phyloP scores from a whole-genome alignment of 1,139 yeast genomes.

The Debaryomycetaceae sp. region DNA sequence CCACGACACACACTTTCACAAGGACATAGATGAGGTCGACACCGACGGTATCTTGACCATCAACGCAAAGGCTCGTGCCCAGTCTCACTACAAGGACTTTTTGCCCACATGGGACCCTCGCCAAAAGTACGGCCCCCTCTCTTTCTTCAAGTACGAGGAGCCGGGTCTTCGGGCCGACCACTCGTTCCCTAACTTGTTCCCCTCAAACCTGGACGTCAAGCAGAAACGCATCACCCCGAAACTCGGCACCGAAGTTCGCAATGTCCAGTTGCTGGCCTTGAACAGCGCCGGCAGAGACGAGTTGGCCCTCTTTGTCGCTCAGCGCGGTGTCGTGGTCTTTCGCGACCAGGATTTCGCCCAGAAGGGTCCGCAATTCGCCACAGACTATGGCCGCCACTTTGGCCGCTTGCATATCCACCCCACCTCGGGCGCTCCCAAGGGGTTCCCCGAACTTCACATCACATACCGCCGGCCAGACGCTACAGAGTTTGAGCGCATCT shows the following conservation, averaged over 20 bases:
- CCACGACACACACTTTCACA: constrained; percentile 30
- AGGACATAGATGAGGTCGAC: constrained; percentile 24
- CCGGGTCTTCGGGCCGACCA: constrained; percentile 50
- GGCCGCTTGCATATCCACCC: constrained; percentile 32
- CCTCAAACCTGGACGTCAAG: constrained; percentile 16
- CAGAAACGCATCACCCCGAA: constrained; percentile 44
- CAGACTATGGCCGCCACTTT: constrained; percentile 20
- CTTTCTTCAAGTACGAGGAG: constrained; percentile 39
- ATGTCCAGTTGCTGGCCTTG: constrained; percentile 18
- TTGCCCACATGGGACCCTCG: constrained; percentile 41
- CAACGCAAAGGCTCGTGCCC: constrained; percentile 12
- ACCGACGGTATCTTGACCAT: constrained; percentile 26
- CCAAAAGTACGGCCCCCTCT: constrained; percentile 33
- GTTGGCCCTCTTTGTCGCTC: constrained; percentile 27
- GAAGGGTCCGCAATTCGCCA: constrained; percentile 22
- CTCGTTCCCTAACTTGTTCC: constrained; percentile 39
- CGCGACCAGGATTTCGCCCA: constrained; percentile 26
- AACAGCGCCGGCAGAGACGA: constrained; percentile 23
- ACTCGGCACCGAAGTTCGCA: constrained; percentile 48
- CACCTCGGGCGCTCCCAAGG: constrained; percentile 29
- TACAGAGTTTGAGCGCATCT: constrained; percentile 15
- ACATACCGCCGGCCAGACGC: constrained; percentile 19
- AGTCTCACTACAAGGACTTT: constrained; percentile 25
- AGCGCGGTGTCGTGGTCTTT: constrained; percentile 31
- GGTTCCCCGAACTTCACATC: constrained; percentile 24